Evolutionary conservation across 306 rosid genomes (phyloP).

Genomic region (Styphnolobium japonicum): DNA sequence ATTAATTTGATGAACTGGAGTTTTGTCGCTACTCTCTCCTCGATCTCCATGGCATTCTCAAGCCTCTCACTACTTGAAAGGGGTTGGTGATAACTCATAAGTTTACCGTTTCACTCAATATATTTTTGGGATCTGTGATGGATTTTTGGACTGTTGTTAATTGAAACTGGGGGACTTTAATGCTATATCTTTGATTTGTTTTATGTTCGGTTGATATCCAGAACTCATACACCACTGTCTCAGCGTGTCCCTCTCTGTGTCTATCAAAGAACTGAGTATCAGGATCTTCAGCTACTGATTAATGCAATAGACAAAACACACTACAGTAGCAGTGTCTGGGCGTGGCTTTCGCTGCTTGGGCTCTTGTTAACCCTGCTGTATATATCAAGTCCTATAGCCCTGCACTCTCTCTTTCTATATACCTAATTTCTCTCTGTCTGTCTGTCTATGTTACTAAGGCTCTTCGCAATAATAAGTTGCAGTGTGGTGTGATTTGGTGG

Average conservation of each 20-base stretch:
- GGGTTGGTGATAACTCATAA: constrained; percentile 20
- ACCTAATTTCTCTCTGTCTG: no score
- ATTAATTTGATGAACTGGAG: background rate
- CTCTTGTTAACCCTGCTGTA: constrained; percentile 45
- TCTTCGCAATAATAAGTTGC: constrained; percentile 43
- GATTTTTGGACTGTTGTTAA: constrained; percentile 12
- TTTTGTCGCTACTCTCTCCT: constrained; percentile 19
- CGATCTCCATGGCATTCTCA: background rate
- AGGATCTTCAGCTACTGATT: constrained; percentile 34
- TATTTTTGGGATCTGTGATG: constrained; percentile 33
- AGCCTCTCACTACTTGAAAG: background rate
- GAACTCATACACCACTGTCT: constrained; percentile 23
- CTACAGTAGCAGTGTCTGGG: constrained; percentile 36
- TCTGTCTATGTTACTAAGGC: constrained; percentile 17
- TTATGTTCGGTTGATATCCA: constrained; percentile 24
- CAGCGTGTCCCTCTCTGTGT: constrained; percentile 10
- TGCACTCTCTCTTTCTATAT: background rate
- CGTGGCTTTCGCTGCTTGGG: constrained; percentile 38
- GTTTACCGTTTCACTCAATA: background rate
- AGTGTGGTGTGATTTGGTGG: constrained; percentile 52
- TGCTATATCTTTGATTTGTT: constrained; percentile 40
- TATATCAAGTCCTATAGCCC: constrained; percentile 2
- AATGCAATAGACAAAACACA: constrained; percentile 21
- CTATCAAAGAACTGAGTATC: constrained; percentile 36
- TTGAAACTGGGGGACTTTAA: background rate